Evolutionary conservation across 768 basidiomycete species (phyloP).

Genomic region (button mushroom (Agaricus bisporus)): DNA sequence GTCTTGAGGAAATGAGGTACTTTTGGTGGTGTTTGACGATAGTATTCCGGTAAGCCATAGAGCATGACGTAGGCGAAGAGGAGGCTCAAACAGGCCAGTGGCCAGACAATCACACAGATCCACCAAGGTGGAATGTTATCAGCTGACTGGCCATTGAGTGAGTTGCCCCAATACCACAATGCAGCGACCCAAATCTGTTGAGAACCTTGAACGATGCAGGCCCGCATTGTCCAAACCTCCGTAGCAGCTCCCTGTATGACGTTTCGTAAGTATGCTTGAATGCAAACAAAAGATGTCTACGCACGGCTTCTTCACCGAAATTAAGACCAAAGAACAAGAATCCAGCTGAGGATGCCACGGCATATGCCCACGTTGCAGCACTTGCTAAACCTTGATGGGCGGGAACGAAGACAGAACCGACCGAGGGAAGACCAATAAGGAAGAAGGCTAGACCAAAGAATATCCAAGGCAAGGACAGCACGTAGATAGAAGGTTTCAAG

Average conservation of each 20-base stretch:
- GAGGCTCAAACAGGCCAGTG: constrained; percentile 68
- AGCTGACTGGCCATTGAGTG: constrained; percentile 51
- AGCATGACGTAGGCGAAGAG: constrained; percentile 79
- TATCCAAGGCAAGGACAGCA: constrained; percentile 82
- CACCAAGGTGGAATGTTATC: constrained; percentile 71
- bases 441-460: constrained; percentile 91
- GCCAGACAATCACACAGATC: constrained; percentile 80
- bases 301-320: constrained; percentile 92
- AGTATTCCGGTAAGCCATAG: constrained; percentile 88
- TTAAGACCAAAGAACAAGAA: constrained; percentile 94
- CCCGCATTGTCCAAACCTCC: constrained; percentile 88
- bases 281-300: constrained; percentile 15
- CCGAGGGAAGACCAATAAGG: constrained; percentile 82
- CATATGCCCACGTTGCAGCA: constrained; percentile 87
- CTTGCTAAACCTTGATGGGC: constrained; percentile 67
- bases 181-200: constrained; percentile 96
- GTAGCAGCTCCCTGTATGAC: constrained; percentile 75
- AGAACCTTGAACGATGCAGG: constrained; percentile 90
- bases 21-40: constrained; percentile 88
- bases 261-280: constrained; percentile 10
- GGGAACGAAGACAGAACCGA: constrained; percentile 49
- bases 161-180: constrained; percentile 93
- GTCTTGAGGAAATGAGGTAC: constrained; percentile 91
- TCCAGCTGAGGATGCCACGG: constrained; percentile 86
- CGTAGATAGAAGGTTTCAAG: constrained; percentile 81